Evolutionary conservation across 2,329 filamentous ascomycete genomes (phyloP).

Genomic region (Xylariaceae sp.): DNA sequence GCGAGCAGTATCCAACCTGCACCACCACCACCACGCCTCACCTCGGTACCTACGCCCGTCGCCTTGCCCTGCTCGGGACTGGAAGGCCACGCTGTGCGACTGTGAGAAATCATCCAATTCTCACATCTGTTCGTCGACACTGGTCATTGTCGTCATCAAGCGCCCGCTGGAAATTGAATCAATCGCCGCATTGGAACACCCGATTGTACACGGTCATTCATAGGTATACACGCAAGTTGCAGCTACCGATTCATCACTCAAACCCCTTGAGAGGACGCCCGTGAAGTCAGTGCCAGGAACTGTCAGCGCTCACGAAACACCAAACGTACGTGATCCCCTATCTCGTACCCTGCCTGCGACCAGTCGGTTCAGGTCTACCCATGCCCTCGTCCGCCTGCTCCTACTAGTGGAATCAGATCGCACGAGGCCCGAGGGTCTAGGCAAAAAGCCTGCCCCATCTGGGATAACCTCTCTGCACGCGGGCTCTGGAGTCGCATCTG

Average conservation of each 20-base stretch:
- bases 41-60: no score
- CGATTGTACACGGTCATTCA: conserved; percentile 6
- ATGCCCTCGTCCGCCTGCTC: conserved; percentile 11
- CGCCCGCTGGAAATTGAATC: no score
- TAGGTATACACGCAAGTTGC: neutral
- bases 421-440: conserved; percentile 1
- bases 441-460: conserved; percentile 5
- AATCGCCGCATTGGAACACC: neutral
- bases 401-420: conserved; percentile 19
- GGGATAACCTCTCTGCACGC: conserved; percentile 1
- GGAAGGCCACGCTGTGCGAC: conserved; percentile 21
- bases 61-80: conserved; percentile 13
- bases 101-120: neutral
- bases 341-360: conserved; percentile 28
- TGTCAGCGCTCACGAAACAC: conserved; percentile 34
- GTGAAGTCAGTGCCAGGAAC: conserved; percentile 8
- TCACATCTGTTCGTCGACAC: conserved; percentile 1
- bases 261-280: neutral
- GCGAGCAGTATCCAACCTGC: conserved; percentile 24
- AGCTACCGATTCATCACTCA: neutral
- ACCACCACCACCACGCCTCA: no score
- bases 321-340: conserved; percentile 36
- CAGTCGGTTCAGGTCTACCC: conserved; percentile 18
- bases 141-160: conserved; percentile 12
- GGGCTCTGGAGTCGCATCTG: conserved; percentile 9